phyloP scores from a whole-genome alignment of 805 yeast genomes.

The Candida nitratophila region DNA sequence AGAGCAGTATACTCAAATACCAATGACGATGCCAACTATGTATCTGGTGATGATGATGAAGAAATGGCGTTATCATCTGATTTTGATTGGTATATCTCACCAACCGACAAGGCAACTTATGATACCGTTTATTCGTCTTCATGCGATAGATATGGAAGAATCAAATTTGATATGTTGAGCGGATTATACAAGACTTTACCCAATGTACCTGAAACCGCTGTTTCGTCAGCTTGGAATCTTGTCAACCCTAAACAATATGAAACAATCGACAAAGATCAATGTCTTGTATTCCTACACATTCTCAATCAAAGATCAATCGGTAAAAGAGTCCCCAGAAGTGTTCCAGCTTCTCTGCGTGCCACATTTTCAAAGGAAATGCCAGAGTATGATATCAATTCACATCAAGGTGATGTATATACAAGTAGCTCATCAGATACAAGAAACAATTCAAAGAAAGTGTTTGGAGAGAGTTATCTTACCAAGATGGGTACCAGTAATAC shows the following conservation, averaged over 20 bases:
- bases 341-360: constrained; percentile 89
- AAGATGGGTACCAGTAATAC: constrained; percentile 47
- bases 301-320: constrained; percentile 79
- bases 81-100: constrained; percentile 96
- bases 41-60: constrained; percentile 45
- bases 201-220: constrained; percentile 76
- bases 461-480: constrained; percentile 48
- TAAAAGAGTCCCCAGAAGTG: constrained; percentile 81
- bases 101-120: constrained; percentile 72
- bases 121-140: constrained; percentile 70
- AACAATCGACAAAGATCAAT: constrained; percentile 91
- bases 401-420: constrained; percentile 33
- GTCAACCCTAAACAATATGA: constrained; percentile 86
- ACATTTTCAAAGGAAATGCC: constrained; percentile 84
- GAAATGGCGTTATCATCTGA: constrained; percentile 53
- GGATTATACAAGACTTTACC: constrained; percentile 62
- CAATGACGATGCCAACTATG: constrained; percentile 12
- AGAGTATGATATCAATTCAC: constrained; percentile 55
- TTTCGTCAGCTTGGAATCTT: constrained; percentile 88
- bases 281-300: constrained; percentile 81
- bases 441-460: constrained; percentile 26
- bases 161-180: constrained; percentile 63
- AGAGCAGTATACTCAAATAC: constrained; percentile 42
- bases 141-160: constrained; percentile 73
- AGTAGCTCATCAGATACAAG: constrained; percentile 9